phyloP scores from a whole-genome alignment of 768 basidiomycete species.

The Cyclocybe cylindracea region DNA sequence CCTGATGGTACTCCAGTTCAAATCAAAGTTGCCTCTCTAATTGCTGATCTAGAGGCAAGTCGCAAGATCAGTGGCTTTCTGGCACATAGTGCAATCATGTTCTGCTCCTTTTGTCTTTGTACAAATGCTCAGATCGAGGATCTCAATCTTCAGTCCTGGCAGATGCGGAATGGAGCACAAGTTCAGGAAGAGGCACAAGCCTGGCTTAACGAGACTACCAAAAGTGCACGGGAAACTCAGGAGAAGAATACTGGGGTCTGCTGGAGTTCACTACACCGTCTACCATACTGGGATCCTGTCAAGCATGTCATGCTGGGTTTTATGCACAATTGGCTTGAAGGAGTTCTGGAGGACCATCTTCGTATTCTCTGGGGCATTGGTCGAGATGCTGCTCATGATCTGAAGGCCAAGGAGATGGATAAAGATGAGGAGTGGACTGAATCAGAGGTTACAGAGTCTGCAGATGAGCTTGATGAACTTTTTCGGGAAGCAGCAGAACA shows the following conservation, averaged over 20 bases:
- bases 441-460: conserved; percentile 14
- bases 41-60: conserved; percentile 23
- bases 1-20: conserved; percentile 13
- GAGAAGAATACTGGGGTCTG: conserved; percentile 21
- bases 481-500: conserved; percentile 8
- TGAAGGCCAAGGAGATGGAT: conserved; percentile 1
- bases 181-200: conserved; percentile 8
- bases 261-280: conserved; percentile 25
- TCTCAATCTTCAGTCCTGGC: conserved; percentile 19
- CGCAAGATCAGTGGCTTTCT: conserved; percentile 16
- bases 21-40: conserved; percentile 18
- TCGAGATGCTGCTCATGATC: too few relatives aligned
- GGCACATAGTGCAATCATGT: neutral
- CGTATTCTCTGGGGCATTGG: conserved; percentile 20
- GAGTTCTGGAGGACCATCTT: conserved; percentile 23
- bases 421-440: conserved; percentile 17
- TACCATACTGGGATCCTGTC: conserved; percentile 32
- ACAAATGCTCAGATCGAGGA: conserved; percentile 10
- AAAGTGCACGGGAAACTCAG: conserved; percentile 6
- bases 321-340: conserved; percentile 30
- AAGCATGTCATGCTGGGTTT: conserved; percentile 24
- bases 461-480: conserved; percentile 11
- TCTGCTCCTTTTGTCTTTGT: conserved; percentile 18
- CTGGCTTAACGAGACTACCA: conserved; percentile 12
- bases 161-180: conserved; percentile 6